Percentiles rank a stretch among this genome's conserved stretches.
phyloP scores from a whole-genome alignment of 257 asterid genomes.

The Cruciata laevipes region DNA sequence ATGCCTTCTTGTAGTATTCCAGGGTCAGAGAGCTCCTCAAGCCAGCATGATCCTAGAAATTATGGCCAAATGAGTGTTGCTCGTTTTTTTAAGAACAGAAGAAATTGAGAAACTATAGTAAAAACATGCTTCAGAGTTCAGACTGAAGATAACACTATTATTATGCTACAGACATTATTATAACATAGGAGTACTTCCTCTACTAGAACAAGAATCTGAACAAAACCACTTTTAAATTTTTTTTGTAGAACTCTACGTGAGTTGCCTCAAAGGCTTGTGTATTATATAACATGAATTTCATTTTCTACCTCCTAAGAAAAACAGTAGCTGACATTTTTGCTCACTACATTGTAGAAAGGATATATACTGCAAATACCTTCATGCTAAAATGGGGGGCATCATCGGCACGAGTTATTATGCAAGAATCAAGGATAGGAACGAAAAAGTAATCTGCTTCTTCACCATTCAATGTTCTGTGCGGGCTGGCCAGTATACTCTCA shows the following conservation, averaged over 20 bases:
- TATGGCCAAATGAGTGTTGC: slow-evolving; percentile 12
- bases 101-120: background rate
- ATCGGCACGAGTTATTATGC: slow-evolving; percentile 88
- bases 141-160: no score
- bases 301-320: background rate
- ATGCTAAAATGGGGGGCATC: slow-evolving; percentile 89
- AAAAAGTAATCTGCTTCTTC: slow-evolving; percentile 93
- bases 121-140: background rate
- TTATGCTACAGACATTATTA: background rate
- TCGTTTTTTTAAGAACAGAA: slow-evolving; percentile 7
- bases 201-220: background rate
- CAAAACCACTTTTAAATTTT: background rate
- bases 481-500: slow-evolving; percentile 85
- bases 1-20: slow-evolving; percentile 76
- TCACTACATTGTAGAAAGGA: background rate
- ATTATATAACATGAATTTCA: background rate
- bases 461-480: slow-evolving; percentile 78
- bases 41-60: slow-evolving; percentile 67
- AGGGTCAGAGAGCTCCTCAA: slow-evolving; percentile 82
- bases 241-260: background rate
- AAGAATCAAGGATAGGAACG: slow-evolving; percentile 95
- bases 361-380: slow-evolving; percentile 39
- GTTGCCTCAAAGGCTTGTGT: background rate
- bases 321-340: background rate
- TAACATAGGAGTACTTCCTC: background rate